Percentiles rank a stretch among this genome's conserved stretches.
These are phyloP conservation scores for Phytophthora kernoviae DNA, from an alignment of 352 stramenopile species.

Conservation along the genomic window DNA sequence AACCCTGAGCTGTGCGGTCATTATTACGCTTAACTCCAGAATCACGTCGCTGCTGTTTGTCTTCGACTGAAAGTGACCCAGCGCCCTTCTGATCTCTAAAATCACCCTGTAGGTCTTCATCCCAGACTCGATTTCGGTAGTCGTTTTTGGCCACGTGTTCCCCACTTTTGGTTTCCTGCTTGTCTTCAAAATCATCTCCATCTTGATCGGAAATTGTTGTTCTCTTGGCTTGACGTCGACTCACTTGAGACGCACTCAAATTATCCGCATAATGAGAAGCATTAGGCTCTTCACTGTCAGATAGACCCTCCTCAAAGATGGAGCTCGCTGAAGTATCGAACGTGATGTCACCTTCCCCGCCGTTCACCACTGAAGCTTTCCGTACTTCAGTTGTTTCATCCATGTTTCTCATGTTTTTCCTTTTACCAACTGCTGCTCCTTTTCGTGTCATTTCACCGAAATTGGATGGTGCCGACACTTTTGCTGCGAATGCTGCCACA, in stretches of 20 bases:
- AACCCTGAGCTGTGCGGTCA: not conserved
- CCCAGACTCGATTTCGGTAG: not conserved
- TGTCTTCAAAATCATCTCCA: not conserved
- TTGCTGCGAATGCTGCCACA: constrained; percentile 24
- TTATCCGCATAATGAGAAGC: not conserved
- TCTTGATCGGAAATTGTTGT: not conserved
- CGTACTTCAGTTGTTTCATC: constrained; percentile 9
- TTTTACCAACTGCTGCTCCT: not conserved
- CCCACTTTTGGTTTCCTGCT: not conserved
- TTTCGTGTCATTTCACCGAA: constrained; percentile 1
- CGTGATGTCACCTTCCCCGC: constrained; percentile 8
- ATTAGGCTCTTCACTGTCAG: not conserved
- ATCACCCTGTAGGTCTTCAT: not conserved
- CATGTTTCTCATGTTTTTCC: constrained; percentile 1
- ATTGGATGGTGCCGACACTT: constrained; percentile 10
- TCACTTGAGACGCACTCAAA: constrained; percentile 5
- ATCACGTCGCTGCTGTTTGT: not conserved
- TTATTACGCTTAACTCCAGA: not conserved
- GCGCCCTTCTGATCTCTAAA: not conserved
- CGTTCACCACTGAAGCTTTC: constrained; percentile 4
- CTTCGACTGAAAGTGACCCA: not conserved
- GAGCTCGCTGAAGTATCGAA: constrained; percentile 17
- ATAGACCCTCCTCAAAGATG: constrained; percentile 1
- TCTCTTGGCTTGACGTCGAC: not conserved
- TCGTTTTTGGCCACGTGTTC: not conserved